Evolutionary conservation across 371 early-diverging fungal species (phyloP), one percentile per base, ranked within the genome.

Genomic region (Syncephalastrum contaminatum): DNA sequence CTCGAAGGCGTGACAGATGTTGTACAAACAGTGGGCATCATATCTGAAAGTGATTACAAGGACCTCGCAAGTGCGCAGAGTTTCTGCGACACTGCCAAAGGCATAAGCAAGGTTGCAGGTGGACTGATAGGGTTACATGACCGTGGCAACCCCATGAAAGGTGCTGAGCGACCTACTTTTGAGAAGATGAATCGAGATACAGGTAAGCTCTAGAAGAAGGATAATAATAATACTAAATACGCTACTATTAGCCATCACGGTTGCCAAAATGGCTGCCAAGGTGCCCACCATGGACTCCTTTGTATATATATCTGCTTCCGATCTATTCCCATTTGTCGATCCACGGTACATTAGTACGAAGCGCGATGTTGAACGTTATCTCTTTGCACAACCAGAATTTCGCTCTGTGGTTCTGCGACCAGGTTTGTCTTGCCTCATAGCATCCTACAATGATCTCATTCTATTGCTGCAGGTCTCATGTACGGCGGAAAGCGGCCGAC

Each of bases 121-220:
- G 62, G 62, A 46, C 13, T 71, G 16, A 44, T 69, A 8, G 73
- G 73, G 4, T 65, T 69, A 64, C 49, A 68, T 30, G 66, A 70
- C 68, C 48, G 80, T 51, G 65, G 82, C 15, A 77, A 84, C 45
- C 77, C 77, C 15, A 58, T 79, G 25, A 64, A 72, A 44, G 66
- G 64, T 24, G 19, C 51, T 7, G 54, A 62, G 18, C 54, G 56
- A 43, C 60, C 63, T 4, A 81, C 81, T 0, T 88, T 83, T 58
- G 89, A 89, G 62, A 69, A 46, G 24, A 79, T 88, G 58, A 90
- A 90, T 62, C 80, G 88, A 39, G 90, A 90, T 64, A 88, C 90
- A 24, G 89, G 86, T 83, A 75, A 54, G 15, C 25, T 13, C 15
- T 18, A 4, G n/a, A 15, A 3, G 16, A 16, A 45, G 21, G 10